Evolutionary conservation across 2,329 filamentous ascomycete species (phyloP).

Genomic region (Trichocomaceae sp.): DNA sequence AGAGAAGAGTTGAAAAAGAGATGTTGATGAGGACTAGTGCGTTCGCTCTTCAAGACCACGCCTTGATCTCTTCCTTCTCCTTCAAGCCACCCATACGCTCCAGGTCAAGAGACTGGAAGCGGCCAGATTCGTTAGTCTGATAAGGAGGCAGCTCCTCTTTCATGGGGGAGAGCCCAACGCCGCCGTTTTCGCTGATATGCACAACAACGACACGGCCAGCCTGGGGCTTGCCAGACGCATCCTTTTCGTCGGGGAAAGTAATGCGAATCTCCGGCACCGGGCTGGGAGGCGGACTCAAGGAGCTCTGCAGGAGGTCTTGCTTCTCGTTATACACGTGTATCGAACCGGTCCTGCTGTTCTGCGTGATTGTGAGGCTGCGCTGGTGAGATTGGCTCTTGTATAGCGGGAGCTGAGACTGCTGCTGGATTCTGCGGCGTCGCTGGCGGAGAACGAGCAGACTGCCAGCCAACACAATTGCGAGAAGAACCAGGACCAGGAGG

Average conservation of each 20-base stretch:
- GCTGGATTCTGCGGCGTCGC: constrained; percentile 47
- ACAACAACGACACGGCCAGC: constrained; percentile 88
- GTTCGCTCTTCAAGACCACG: constrained; percentile 29
- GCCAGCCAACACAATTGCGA: constrained; percentile 62
- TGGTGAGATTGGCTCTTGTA: constrained; percentile 50
- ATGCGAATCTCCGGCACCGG: constrained; percentile 97
- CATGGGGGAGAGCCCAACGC: constrained; percentile 81
- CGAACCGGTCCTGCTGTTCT: constrained; percentile 56
- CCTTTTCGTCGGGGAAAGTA: constrained; percentile 94
- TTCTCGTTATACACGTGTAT: constrained; percentile 75
- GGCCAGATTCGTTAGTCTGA: constrained; percentile 67
- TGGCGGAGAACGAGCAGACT: constrained; percentile 67
- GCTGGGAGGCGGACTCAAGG: constrained; percentile 66
- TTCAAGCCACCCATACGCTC: constrained; percentile 89
- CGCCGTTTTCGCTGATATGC: constrained; percentile 75
- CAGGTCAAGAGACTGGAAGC: constrained; percentile 92
- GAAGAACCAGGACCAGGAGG: constrained; percentile 69
- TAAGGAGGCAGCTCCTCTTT: constrained; percentile 78
- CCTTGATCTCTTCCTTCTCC: constrained; percentile 61
- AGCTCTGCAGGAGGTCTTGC: constrained; percentile 69
- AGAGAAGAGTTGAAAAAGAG: neutral
- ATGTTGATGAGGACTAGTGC: neutral
- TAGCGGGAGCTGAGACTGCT: constrained; percentile 53
- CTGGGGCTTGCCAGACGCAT: constrained; percentile 65
- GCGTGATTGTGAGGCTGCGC: constrained; percentile 54